Evolutionary conservation across 1,284 basidiomycete genomes (phyloP).

Genomic region (Xerocomus amazonicus): DNA sequence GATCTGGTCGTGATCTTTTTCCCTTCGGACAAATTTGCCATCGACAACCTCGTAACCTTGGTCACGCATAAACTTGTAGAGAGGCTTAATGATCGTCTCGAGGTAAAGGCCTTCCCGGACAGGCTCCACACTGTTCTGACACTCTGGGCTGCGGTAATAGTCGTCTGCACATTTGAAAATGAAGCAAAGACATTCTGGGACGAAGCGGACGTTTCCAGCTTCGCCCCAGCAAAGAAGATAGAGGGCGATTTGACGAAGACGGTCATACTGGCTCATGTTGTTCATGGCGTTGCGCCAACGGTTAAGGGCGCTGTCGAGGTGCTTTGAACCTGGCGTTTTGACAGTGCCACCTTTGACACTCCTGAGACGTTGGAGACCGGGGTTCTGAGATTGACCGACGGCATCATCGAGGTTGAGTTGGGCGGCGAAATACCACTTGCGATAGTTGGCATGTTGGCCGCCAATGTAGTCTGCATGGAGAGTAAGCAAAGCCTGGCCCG

Average conservation of each 20-base stretch:
- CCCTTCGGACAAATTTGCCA: constrained; percentile 91
- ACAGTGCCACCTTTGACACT: constrained; percentile 66
- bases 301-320: constrained; percentile 87
- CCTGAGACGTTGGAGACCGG: constrained; percentile 85
- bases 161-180: constrained; percentile 99
- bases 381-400: constrained; percentile 93
- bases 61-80: constrained; percentile 96
- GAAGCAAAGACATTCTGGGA: constrained; percentile 97
- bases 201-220: constrained; percentile 95
- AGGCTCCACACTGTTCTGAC: constrained; percentile 92
- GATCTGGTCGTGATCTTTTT: constrained; percentile 93
- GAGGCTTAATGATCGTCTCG: constrained; percentile 87
- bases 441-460: constrained; percentile 94
- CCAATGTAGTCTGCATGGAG: constrained; percentile 99
- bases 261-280: constrained; percentile 98
- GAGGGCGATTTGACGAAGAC: constrained; percentile 92
- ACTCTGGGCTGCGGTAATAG: constrained; percentile 98
- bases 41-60: constrained; percentile 97
- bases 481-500: constrained; percentile 92
- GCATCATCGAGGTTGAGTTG: constrained; percentile 99
- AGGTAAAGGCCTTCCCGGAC: constrained; percentile 96
- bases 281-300: constrained; percentile 99
- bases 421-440: constrained; percentile 99
- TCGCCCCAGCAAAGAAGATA: constrained; percentile 98
- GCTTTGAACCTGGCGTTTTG: constrained; percentile 70